Conservation (phyloP, 169 alveolate genomes). For the Eimeria necatrix region DNA sequence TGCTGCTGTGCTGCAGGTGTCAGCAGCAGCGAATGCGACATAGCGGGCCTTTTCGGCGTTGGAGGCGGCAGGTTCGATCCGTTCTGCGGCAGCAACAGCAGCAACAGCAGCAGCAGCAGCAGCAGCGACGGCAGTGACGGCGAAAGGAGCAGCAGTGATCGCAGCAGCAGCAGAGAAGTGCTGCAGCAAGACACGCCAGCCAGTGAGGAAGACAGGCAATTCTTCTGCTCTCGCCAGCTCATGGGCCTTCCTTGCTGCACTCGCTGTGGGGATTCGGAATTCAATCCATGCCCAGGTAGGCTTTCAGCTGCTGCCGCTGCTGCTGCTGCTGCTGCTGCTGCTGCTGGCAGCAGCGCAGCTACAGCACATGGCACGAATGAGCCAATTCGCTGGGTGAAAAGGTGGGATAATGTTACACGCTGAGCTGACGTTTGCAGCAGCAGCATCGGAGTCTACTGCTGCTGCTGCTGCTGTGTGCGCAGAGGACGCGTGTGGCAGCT, state of each 20-base stretch:
- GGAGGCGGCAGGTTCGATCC: slow-evolving; percentile 63
- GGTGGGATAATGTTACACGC: neutral
- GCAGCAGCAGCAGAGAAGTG: slow-evolving; percentile 73
- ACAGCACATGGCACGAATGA: neutral
- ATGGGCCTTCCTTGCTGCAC: slow-evolving; percentile 56
- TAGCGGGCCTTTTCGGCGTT: slow-evolving; percentile 13
- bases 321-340: slow-evolving; percentile 19
- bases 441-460: neutral
- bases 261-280: slow-evolving; percentile 43
- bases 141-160: neutral
- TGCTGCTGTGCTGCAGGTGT: slow-evolving; percentile 39
- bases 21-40: slow-evolving; percentile 42
- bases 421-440: neutral
- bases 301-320: slow-evolving; percentile 21
- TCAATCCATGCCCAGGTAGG: slow-evolving; percentile 40
- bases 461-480: slow-evolving; percentile 27
- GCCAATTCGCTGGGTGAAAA: too few relatives aligned
- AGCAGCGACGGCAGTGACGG: neutral
- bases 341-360: neutral
- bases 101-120: slow-evolving; percentile 50
- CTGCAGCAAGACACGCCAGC: slow-evolving; percentile 54
- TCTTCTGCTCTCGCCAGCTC: slow-evolving; percentile 29
- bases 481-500: slow-evolving; percentile 48
- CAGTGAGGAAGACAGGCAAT: neutral
- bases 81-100: slow-evolving; percentile 33